Conservation (phyloP, 2,329 filamentous ascomycete genomes). For the Delphinella strobiligena region DNA sequence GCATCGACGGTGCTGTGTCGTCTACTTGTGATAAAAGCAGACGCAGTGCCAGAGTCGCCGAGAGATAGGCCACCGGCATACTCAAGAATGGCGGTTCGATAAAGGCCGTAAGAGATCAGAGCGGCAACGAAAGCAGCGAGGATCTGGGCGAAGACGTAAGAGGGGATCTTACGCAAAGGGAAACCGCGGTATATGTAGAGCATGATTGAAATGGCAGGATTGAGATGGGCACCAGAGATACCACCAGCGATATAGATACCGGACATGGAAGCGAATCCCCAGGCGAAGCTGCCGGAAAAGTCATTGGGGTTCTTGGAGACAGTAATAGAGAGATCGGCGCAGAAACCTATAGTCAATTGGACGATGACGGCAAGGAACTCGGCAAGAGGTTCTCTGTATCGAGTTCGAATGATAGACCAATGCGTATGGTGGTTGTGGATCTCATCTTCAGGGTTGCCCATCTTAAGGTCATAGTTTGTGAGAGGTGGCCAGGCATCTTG, state of each 20-base stretch:
- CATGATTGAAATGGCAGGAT: slow-evolving; percentile 32
- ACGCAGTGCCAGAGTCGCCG: slow-evolving; percentile 33
- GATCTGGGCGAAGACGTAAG: slow-evolving; percentile 41
- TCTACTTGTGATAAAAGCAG: slow-evolving; percentile 20
- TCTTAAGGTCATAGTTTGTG: neutral
- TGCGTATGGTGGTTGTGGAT: slow-evolving; percentile 5
- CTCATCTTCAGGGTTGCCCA: slow-evolving; percentile 1
- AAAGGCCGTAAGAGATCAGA: slow-evolving; percentile 34
- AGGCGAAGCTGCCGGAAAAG: slow-evolving; percentile 21
- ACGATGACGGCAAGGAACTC: slow-evolving; percentile 6
- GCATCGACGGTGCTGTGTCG: slow-evolving; percentile 12
- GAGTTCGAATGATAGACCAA: slow-evolving; percentile 4
- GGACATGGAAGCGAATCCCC: slow-evolving; percentile 30
- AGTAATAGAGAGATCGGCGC: slow-evolving; percentile 2
- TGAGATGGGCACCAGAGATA: slow-evolving; percentile 36
- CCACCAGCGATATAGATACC: slow-evolving; percentile 34
- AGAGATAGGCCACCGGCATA: slow-evolving; percentile 16
- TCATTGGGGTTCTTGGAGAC: slow-evolving; percentile 1
- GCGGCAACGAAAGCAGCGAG: slow-evolving; percentile 39
- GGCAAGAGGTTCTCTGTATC: slow-evolving; percentile 2
- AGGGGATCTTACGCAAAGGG: slow-evolving; percentile 37
- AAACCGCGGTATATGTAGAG: slow-evolving; percentile 38
- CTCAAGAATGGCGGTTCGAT: slow-evolving; percentile 25
- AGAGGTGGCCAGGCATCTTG: slow-evolving; percentile 2
- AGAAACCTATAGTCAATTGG: slow-evolving; percentile 6